These are phyloP conservation scores for Lasiosphaeris hirsuta DNA, from an alignment of 495 filamentous ascomycete species.

Conservation along the genomic window DNA sequence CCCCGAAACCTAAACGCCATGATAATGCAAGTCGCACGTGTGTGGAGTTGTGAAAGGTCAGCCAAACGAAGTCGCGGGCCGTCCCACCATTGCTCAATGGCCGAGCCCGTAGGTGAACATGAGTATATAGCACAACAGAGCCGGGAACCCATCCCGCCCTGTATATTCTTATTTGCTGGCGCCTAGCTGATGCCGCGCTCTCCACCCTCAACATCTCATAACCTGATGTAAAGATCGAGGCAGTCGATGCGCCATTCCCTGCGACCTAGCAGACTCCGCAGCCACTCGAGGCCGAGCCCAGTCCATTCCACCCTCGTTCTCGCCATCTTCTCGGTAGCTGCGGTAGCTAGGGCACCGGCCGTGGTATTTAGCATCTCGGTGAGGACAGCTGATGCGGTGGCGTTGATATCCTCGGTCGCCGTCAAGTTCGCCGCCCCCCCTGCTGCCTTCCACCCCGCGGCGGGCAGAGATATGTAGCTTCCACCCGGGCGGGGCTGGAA, in stretches of 20 bases:
- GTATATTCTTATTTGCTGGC: too few relatives aligned
- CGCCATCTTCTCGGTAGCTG: conserved; percentile 61
- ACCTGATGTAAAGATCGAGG: conserved; percentile 72
- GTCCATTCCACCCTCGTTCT: conserved; percentile 64
- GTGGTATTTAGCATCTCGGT: conserved; percentile 68
- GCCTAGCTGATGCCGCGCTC: too few relatives aligned
- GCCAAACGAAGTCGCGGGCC: neutral
- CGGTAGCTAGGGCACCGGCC: conserved; percentile 60
- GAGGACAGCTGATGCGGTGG: conserved; percentile 35
- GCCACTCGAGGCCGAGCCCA: conserved; percentile 77
- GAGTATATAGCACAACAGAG: too few relatives aligned
- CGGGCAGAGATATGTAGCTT: conserved; percentile 21
- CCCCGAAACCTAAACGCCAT: conserved; percentile 5
- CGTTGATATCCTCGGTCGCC: conserved; percentile 33
- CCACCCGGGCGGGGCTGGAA: conserved; percentile 59
- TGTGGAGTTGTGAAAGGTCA: neutral
- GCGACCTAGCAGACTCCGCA: conserved; percentile 68
- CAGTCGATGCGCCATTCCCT: conserved; percentile 82
- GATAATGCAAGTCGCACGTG: neutral
- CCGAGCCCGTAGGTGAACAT: too few relatives aligned
- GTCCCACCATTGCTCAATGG: neutral
- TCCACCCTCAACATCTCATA: conserved; percentile 37
- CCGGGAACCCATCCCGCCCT: too few relatives aligned
- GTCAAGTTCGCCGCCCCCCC: conserved; percentile 27
- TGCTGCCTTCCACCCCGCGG: conserved; percentile 19